Evolutionary conservation across 495 filamentous ascomycete species (phyloP), one percentile per base, ranked within the genome.

Genomic region (Hapsidospora chrysogenum): DNA sequence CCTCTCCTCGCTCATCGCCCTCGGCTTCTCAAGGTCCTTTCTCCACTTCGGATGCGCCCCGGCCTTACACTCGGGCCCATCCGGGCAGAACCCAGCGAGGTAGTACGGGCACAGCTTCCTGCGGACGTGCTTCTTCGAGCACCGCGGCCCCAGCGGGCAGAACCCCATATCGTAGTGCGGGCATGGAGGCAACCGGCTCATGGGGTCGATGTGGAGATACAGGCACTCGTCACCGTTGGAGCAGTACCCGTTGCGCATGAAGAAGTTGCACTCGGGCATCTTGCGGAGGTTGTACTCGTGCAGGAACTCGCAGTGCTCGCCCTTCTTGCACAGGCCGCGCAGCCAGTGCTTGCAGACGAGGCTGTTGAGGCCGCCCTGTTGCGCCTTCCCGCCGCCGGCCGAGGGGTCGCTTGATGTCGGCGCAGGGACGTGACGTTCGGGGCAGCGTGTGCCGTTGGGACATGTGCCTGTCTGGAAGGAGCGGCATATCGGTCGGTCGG

Each of bases 331-430:
- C 17, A 97, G 76, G 0, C 84, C 85, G 44, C 92, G 80, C 43
- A 96, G 74, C 75, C 92, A 97, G 70, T 96, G 89, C 61, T 97
- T 97, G 74, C 89, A 97, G 38, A 97, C 85, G 0, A 94, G 68
- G 3, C 64, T 72, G 44, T 72, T 73, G 44, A 72, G 78, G 25
- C 53, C 53, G 29, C 52, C 48, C 28, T 38, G 36, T 25, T 25
- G 19, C 31, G 7, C 3, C 33, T 9, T 9, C 20, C 14, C 7
- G 19, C 10, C 13, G 10, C 17, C 18, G 9, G 13, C 16, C 18
- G 33, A 36, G 6, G 20, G 33, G 4, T 27, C 31, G 21, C 41
- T 44, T 26, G 48, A 40, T n/a, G n/a, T n/a, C n/a, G n/a, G n/a
- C 15, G 45, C 31, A 8, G 43, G 14, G 40, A 42, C 41, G 56